Base-by-base conservation (phyloP, 495 filamentous ascomycete genomes). In the Penicillium steckii region DNA sequence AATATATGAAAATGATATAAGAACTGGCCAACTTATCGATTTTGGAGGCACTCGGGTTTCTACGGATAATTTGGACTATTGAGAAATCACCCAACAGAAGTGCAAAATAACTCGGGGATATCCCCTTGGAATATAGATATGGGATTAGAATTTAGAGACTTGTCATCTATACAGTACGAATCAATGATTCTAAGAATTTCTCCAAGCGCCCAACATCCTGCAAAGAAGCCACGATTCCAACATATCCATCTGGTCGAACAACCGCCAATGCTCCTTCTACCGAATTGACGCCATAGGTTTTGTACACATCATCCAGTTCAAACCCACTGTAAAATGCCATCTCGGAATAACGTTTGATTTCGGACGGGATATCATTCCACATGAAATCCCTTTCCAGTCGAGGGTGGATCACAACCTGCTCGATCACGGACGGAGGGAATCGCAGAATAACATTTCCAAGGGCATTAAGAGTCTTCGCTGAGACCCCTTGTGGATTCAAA, bases 251-350 rank as follows among this genome's bases (percentile, higher is more conserved):
- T 0, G 87, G 87, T 19, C 85, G 61, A 0, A 79, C 50, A 22
- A 85, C 72, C 6, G 87, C 84, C 7, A 87, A 59, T 45, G 81
- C 84, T 0, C 88, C 87, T 17, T 63, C 66, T 37, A 78, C 72
- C 22, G 57, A 62, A 60, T 87, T 74, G 8, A 91, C 78, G 0
- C 84, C 88, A 46, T 82, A 87, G 3, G 73, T 78, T 18, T 72
- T 69, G 60, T 90, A 89, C 1, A 85, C 85, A 48, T 83, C 84
- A 63, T 81, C 88, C 10, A 88, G 74, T 57, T 83, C 84, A 29
- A 78, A 73, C 46, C 87, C 88, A 52, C 85, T 84, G 71, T 83
- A 86, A 9, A 85, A 85, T 0, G 65, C 62, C 55, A 78, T 76
- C 53, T 80, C 68, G 15, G 81, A 77, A 46, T 76, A 81, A 6